These are phyloP conservation scores for Chlorella variabilis DNA, from an alignment of 163 green algal genomes.

Conservation along the genomic window DNA sequence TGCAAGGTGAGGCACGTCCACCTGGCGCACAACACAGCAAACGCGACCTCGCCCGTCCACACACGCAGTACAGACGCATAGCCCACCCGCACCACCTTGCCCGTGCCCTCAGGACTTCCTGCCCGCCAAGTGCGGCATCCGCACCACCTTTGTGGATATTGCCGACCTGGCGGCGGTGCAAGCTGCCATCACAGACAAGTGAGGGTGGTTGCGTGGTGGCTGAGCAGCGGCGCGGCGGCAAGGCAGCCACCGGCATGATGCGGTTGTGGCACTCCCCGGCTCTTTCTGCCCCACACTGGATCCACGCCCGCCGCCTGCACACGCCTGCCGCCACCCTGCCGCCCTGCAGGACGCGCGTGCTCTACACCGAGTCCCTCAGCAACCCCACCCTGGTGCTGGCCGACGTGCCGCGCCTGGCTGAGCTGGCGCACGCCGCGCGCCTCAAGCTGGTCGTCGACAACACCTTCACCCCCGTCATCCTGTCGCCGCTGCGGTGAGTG, in stretches of 20 bases:
- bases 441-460: conserved; percentile 75
- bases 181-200: conserved; percentile 35
- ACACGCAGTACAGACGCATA: too few relatives aligned
- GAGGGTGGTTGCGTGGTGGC: too few relatives aligned
- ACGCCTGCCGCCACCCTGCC: too few relatives aligned
- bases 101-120: conserved; percentile 59
- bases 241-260: too few relatives aligned
- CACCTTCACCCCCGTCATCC: conserved; percentile 73
- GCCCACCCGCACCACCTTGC: background rate
- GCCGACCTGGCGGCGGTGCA: conserved; percentile 63
- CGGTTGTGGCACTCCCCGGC: too few relatives aligned
- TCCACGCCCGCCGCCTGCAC: too few relatives aligned
- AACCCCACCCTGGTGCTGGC: conserved; percentile 77
- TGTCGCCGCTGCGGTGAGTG: conserved; percentile 52
- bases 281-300: too few relatives aligned
- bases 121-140: conserved; percentile 69
- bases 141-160: conserved; percentile 74
- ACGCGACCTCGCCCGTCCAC: too few relatives aligned
- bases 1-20: conserved; percentile 45
- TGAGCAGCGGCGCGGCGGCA: background rate
- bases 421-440: conserved; percentile 50
- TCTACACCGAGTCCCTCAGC: conserved; percentile 73
- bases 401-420: conserved; percentile 63
- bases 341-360: conserved; percentile 14
- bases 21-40: too few relatives aligned